Percentiles rank a stretch among this genome's conserved stretches.
Conservation (phyloP, 805 yeast genomes). For the Candida namnaoensis region DNA sequence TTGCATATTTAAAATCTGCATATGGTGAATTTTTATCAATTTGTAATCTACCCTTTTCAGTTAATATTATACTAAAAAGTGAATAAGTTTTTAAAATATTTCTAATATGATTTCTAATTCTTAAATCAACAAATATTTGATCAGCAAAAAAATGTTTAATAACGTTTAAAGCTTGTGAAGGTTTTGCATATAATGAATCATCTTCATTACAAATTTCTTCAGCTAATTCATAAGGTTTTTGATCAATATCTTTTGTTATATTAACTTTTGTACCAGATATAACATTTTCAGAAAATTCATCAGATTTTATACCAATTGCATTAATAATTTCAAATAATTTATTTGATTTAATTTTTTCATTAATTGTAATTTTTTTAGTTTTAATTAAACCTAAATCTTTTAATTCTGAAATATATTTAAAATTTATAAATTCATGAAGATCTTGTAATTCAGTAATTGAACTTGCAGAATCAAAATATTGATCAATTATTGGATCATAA, state of each 20-base stretch:
- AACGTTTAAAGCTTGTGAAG: constrained; percentile 58
- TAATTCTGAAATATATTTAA: constrained; percentile 43
- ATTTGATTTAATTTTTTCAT: constrained; percentile 61
- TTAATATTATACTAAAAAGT: constrained; percentile 61
- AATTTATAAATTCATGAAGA: constrained; percentile 72
- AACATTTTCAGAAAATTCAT: constrained; percentile 76
- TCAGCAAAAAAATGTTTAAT: constrained; percentile 71
- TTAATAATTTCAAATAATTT: constrained; percentile 56
- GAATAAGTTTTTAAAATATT: constrained; percentile 56
- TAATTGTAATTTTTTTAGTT: constrained; percentile 39
- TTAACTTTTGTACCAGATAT: constrained; percentile 59
- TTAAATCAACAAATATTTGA: constrained; percentile 74
- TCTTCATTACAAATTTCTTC: constrained; percentile 27
- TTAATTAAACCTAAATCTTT: constrained; percentile 23
- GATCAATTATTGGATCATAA: constrained; percentile 50
- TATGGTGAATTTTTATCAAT: constrained; percentile 77
- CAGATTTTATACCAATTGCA: constrained; percentile 71
- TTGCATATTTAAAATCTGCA: constrained; percentile 87
- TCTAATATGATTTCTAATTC: constrained; percentile 63
- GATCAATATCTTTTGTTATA: constrained; percentile 58
- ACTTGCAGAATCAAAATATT: constrained; percentile 45
- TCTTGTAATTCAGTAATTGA: constrained; percentile 81
- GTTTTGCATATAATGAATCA: constrained; percentile 42
- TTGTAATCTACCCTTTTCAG: constrained; percentile 74
- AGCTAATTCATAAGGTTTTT: constrained; percentile 54